Evolutionary conservation across 352 stramenopile species (phyloP).

Genomic region (Phytopythium ostracodes): DNA sequence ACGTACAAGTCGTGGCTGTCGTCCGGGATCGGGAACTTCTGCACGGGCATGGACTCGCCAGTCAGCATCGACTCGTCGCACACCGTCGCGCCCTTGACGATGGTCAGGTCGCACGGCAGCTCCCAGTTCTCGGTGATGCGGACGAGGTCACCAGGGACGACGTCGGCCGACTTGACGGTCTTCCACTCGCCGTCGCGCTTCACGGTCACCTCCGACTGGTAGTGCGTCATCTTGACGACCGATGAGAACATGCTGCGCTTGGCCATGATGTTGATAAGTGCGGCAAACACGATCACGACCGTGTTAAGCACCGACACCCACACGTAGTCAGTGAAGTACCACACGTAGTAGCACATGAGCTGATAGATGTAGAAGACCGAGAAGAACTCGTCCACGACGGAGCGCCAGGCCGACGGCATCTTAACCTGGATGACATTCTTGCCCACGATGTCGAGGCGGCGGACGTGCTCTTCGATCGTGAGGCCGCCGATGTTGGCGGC

Average conservation of each 20-base stretch:
- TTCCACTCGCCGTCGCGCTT: constrained; percentile 49
- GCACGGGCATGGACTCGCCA: constrained; percentile 83
- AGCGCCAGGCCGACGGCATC: constrained; percentile 50
- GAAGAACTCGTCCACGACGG: constrained; percentile 63
- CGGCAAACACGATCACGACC: constrained; percentile 48
- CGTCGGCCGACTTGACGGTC: constrained; percentile 36
- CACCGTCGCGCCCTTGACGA: constrained; percentile 62
- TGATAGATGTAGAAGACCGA: constrained; percentile 79
- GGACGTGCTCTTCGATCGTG: constrained; percentile 25
- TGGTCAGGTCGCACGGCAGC: constrained; percentile 65
- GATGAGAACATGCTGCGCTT: constrained; percentile 55
- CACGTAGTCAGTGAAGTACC: constrained; percentile 70
- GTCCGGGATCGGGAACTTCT: constrained; percentile 68
- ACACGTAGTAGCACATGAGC: constrained; percentile 86
- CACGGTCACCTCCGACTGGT: constrained; percentile 62
- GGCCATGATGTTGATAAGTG: constrained; percentile 58
- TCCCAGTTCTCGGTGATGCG: constrained; percentile 61
- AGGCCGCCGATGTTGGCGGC: constrained; percentile 45
- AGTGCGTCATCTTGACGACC: constrained; percentile 62
- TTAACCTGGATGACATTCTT: constrained; percentile 58
- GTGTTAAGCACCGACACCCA: constrained; percentile 59
- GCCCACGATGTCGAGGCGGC: constrained; percentile 45
- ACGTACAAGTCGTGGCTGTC: constrained; percentile 53
- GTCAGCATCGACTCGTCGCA: constrained; percentile 78
- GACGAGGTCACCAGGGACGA: constrained; percentile 72